Percentiles rank a stretch among this genome's conserved stretches.
phyloP scores from a whole-genome alignment of 208 protist species.

The Wallacemonas sp. region DNA sequence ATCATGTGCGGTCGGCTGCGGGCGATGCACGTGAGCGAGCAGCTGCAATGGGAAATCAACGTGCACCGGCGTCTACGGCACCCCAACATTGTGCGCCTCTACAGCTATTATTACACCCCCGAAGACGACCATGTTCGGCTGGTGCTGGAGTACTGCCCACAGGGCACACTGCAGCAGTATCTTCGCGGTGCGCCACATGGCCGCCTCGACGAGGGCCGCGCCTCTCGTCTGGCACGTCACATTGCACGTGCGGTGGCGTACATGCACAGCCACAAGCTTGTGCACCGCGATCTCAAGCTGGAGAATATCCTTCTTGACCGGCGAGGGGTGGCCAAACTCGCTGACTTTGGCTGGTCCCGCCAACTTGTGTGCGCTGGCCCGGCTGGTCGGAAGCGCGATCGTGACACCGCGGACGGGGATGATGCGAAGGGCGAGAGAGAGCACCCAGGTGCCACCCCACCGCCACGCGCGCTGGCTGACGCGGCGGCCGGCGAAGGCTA shows the following conservation, averaged over 20 bases:
- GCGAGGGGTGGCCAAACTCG: conserved; percentile 94
- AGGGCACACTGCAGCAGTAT: conserved; percentile 55
- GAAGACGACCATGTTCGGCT: conserved; percentile 37
- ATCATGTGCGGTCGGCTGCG: conserved; percentile 40
- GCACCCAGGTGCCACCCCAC: not conserved
- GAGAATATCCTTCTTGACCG: conserved; percentile 87
- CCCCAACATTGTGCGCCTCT: conserved; percentile 76
- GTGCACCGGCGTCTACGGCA: conserved; percentile 80
- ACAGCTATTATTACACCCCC: conserved; percentile 73
- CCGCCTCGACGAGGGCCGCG: conserved; percentile 40
- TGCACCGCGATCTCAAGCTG: conserved; percentile 90
- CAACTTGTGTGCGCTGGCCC: conserved; percentile 6
- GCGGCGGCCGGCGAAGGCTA: no score
- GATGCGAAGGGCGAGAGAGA: not conserved
- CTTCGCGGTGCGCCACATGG: conserved; percentile 24
- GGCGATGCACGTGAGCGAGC: conserved; percentile 21
- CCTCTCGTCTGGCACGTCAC: conserved; percentile 64
- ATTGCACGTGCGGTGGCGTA: conserved; percentile 64
- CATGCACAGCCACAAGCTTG: conserved; percentile 68
- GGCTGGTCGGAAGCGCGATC: not conserved
- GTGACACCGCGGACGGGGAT: not conserved
- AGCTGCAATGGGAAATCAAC: conserved; percentile 81
- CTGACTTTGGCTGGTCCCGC: conserved; percentile 98
- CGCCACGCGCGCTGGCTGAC: not conserved
- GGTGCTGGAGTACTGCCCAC: conserved; percentile 70